Conservation (phyloP, 495 filamentous ascomycete genomes). For the Penicillium dipodomyicola region DNA sequence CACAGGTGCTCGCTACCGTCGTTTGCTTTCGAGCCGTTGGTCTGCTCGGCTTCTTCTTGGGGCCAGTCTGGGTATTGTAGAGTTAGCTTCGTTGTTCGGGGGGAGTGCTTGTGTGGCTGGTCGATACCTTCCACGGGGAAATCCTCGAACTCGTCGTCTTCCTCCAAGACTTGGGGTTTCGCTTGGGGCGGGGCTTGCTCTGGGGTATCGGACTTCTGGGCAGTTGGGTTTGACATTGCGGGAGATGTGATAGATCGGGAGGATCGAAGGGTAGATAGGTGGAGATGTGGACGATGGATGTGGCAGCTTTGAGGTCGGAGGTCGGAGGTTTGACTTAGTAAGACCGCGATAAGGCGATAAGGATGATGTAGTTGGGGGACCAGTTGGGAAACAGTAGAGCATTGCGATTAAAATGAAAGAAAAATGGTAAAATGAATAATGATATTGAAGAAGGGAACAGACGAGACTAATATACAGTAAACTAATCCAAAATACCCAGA, state of each 20-base stretch:
- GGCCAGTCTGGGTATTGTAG: slow-evolving; percentile 66
- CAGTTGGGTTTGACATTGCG: slow-evolving; percentile 46
- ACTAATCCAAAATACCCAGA: not conserved
- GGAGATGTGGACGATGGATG: slow-evolving; percentile 1
- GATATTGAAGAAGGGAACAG: not conserved
- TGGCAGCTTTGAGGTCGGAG: slow-evolving; percentile 15
- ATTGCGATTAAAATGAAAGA: not conserved
- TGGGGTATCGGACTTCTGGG: slow-evolving; percentile 38
- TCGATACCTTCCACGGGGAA: slow-evolving; percentile 88
- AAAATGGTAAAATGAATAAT: not conserved
- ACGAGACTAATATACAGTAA: not conserved
- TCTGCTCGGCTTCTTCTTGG: slow-evolving; percentile 79
- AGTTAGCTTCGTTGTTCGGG: slow-evolving; percentile 2
- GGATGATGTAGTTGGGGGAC: slow-evolving; percentile 1
- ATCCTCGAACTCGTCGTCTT: slow-evolving; percentile 99
- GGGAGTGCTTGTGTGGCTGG: not conserved
- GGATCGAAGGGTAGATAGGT: not conserved
- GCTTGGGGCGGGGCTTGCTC: slow-evolving; percentile 50
- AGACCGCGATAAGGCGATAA: slow-evolving; percentile 15
- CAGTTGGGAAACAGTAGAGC: not conserved
- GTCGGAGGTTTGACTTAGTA: slow-evolving; percentile 19
- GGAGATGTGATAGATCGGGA: not conserved
- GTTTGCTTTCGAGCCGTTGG: slow-evolving; percentile 45
- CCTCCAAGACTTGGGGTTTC: slow-evolving; percentile 71
- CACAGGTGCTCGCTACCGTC: slow-evolving; percentile 76